Conservation (phyloP, 192 early-diverging fungal species). For the Backusella australiensis region DNA sequence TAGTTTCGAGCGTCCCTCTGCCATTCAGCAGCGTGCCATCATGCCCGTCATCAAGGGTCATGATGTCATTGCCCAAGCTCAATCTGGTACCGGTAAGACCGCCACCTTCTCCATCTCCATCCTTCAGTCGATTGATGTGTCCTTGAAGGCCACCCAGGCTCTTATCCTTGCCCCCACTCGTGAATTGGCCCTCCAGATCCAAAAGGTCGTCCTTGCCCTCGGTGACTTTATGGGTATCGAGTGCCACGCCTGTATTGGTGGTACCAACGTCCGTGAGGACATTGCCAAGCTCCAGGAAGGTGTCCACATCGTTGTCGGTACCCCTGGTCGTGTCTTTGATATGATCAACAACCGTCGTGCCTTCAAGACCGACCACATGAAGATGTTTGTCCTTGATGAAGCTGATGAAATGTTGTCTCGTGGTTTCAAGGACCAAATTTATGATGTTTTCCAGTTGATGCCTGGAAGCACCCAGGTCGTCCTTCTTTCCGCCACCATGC, state of each 20-base stretch:
- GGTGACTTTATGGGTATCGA: slow-evolving; percentile 95
- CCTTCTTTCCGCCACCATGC: slow-evolving; percentile 96
- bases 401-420: slow-evolving; percentile 99
- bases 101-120: slow-evolving; percentile 99
- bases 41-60: slow-evolving; percentile 91
- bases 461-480: slow-evolving; percentile 92
- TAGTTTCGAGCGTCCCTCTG: slow-evolving; percentile 95
- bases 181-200: slow-evolving; percentile 98
- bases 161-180: slow-evolving; percentile 97
- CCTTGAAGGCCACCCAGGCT: slow-evolving; percentile 83
- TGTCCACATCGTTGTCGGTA: slow-evolving; percentile 94
- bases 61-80: slow-evolving; percentile 99
- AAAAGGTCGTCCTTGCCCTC: slow-evolving; percentile 92
- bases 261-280: slow-evolving; percentile 92
- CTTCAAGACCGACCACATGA: slow-evolving; percentile 81
- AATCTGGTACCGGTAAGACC: slow-evolving; percentile 99
- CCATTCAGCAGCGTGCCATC: slow-evolving; percentile 97
- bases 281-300: slow-evolving; percentile 76
- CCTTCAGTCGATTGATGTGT: slow-evolving; percentile 88
- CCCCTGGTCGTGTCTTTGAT: slow-evolving; percentile 97
- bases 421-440: slow-evolving; percentile 99
- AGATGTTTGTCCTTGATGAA: slow-evolving; percentile 99
- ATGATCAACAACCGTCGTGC: slow-evolving; percentile 91
- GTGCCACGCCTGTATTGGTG: slow-evolving; percentile 97
- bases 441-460: slow-evolving; percentile 93